Base-by-base conservation (phyloP, 169 alveolate species). In the Theileria parva region DNA sequence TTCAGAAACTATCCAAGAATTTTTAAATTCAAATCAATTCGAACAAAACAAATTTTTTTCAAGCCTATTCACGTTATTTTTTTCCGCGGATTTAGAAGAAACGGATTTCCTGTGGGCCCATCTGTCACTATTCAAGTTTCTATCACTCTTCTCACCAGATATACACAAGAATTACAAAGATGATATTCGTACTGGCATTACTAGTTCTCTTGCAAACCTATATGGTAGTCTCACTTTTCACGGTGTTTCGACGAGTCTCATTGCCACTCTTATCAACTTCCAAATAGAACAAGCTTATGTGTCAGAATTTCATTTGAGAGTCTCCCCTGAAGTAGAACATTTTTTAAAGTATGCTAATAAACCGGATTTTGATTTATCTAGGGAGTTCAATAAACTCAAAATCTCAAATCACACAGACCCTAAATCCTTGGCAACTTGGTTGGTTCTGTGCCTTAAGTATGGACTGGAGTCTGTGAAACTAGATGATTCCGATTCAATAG, bases 181-280 rank as follows among this genome's bases (percentile, higher is more conserved):
- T 55, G 64, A 55, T 55, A 55, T 17, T 15, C 4, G 27, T 55
- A 55, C 64, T 55, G 7, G 5, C 12, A 55, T n/a, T 55, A 7
- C 64, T 55, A 8, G 27, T 17, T 55, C 30, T 21, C 64, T 55
- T 55, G 27, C 21, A 55, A 17, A 55, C 27, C 64, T 55, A 21
- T 55, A 55, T 55, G 27, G 64, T 55, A 55, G 64, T 21, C 64
- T 55, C 64, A 15, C 30, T 55, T 8, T 55, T 55, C 64, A 55
- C 64, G 64, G 64, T 55, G 64, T 55, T 55, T 55, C 64, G 64
- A 55, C 64, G 64, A 55, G 27, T 8, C 64, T 55, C 64, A n/a
- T 55, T 21, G 3, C 64, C 27, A 21, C 64, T 4, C 30, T 55
- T 55, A 55, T 55, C 64, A 55, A 55, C 7, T 55, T n/a, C 12